Evolutionary conservation across 73 alveolate genomes (phyloP).

Genomic region (Effrenium voratum): DNA sequence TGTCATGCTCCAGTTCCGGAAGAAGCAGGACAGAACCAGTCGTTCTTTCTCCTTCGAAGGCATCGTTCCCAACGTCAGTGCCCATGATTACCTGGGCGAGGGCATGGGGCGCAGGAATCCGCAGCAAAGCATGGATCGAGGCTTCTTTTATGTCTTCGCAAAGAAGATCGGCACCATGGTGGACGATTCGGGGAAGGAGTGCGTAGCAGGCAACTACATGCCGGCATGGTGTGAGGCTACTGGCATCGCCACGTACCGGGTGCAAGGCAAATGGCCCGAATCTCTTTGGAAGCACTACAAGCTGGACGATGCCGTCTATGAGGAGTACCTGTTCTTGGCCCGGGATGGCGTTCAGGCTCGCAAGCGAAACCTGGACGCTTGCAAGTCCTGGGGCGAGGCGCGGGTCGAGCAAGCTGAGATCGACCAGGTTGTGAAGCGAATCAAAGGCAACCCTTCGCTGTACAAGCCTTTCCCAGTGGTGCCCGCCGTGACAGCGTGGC

Average conservation of each 20-base stretch:
- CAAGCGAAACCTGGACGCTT: background rate
- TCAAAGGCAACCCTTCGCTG: background rate
- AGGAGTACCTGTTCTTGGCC: background rate
- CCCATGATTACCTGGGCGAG: background rate
- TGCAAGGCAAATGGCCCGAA: slow-evolving; percentile 12
- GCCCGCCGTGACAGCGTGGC: background rate
- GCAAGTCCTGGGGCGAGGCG: background rate
- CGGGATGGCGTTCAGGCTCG: background rate
- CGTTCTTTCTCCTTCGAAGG: background rate
- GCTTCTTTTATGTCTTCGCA: background rate
- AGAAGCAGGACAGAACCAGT: background rate
- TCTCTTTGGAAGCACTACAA: background rate
- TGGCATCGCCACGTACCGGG: background rate
- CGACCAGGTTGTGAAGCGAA: background rate
- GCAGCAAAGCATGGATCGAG: slow-evolving; percentile 2
- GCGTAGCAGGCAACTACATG: slow-evolving; percentile 5
- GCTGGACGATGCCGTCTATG: no score
- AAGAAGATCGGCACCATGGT: background rate
- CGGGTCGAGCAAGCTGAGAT: background rate
- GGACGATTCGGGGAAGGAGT: background rate
- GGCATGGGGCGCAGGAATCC: background rate
- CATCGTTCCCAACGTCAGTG: background rate
- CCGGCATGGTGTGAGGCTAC: background rate
- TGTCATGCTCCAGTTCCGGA: background rate
- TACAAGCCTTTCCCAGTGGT: background rate